These are phyloP conservation scores for Penicillium freii DNA, from an alignment of 2,329 filamentous ascomycete species.

Conservation along the genomic window DNA sequence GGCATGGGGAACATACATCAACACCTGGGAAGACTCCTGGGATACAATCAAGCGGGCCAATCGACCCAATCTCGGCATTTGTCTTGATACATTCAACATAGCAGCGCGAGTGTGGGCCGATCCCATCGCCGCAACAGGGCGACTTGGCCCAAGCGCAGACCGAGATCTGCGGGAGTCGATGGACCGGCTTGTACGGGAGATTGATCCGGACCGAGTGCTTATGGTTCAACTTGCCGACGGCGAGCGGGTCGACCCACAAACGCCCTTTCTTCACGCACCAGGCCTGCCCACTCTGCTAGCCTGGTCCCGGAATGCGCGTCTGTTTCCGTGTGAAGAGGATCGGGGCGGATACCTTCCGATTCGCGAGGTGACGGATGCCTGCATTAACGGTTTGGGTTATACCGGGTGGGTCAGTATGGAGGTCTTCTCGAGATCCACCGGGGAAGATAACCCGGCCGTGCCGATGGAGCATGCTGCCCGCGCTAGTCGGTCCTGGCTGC, in stretches of 20 bases:
- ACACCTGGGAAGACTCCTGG: slow-evolving; percentile 72
- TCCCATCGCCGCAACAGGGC: slow-evolving; percentile 54
- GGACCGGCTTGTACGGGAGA: slow-evolving; percentile 50
- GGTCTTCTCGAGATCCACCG: slow-evolving; percentile 61
- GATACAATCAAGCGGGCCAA: slow-evolving; percentile 64
- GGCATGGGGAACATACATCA: slow-evolving; percentile 66
- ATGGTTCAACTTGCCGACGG: slow-evolving; percentile 75
- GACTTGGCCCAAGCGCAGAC: slow-evolving; percentile 52
- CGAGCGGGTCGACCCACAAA: slow-evolving; percentile 57
- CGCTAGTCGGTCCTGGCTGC: slow-evolving; percentile 30
- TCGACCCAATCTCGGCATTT: slow-evolving; percentile 69
- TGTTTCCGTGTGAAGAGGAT: slow-evolving; percentile 63
- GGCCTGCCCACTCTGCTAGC: slow-evolving; percentile 65
- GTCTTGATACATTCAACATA: slow-evolving; percentile 76
- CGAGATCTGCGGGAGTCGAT: slow-evolving; percentile 55
- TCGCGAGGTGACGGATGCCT: slow-evolving; percentile 56
- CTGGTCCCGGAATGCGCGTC: slow-evolving; percentile 71
- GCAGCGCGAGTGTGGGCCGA: slow-evolving; percentile 69
- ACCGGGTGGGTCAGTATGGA: slow-evolving; percentile 70
- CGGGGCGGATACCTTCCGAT: slow-evolving; percentile 67
- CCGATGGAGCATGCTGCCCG: slow-evolving; percentile 57
- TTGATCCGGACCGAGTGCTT: slow-evolving; percentile 65
- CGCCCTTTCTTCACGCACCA: slow-evolving; percentile 55
- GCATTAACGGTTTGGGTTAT: slow-evolving; percentile 61
- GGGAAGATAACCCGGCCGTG: slow-evolving; percentile 50